A percentile compares a stretch with the other conserved stretches of the same genome.
Conservation (phyloP, 306 rosid genomes). For the Dalbergia cochinchinensis region DNA sequence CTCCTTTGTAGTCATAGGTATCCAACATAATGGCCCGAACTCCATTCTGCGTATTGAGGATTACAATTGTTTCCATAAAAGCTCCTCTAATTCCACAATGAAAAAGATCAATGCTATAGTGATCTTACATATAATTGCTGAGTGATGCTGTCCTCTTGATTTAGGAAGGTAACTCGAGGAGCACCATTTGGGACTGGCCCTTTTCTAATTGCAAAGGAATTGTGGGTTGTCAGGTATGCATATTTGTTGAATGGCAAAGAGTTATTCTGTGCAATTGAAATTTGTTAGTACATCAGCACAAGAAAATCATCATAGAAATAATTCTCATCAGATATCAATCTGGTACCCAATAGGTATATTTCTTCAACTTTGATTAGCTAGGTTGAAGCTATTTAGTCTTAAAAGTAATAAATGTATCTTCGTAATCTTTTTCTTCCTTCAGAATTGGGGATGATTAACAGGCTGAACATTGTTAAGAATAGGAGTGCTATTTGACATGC, state of each 20-base stretch:
- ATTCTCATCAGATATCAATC: too few species aligned
- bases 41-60: slow-evolving; percentile 61
- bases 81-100: background rate
- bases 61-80: background rate
- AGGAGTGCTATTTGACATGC: too few species aligned
- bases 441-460: too few species aligned
- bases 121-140: slow-evolving; percentile 53
- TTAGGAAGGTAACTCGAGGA: slow-evolving; percentile 45
- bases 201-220: slow-evolving; percentile 52
- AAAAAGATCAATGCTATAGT: background rate
- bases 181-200: background rate
- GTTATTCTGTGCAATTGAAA: slow-evolving; percentile 45
- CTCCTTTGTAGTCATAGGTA: slow-evolving; percentile 74
- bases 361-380: too few species aligned
- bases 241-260: slow-evolving; percentile 57
- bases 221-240: slow-evolving; percentile 60
- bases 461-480: too few species aligned
- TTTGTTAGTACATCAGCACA: background rate
- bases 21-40: slow-evolving; percentile 77
- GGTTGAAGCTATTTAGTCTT: too few species aligned
- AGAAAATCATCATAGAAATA: too few species aligned
- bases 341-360: too few species aligned
- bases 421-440: too few species aligned
- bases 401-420: too few species aligned
- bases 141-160: slow-evolving; percentile 57